Evolutionary conservation across 129 eudicot species (phyloP).

Genomic region (Gnaphalium uliginosum): DNA sequence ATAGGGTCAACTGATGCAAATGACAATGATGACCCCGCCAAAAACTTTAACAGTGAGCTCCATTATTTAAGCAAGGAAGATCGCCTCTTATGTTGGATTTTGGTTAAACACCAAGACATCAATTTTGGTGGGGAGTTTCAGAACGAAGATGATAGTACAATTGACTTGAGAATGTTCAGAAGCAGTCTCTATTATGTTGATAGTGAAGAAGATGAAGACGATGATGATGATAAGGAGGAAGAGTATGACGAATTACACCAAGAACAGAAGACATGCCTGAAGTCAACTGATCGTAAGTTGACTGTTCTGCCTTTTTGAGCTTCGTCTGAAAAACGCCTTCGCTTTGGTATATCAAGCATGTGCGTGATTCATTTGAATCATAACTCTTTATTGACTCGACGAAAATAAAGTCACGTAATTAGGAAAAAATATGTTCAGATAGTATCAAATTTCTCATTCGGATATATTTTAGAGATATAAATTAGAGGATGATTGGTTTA

Average conservation of each 20-base stretch:
- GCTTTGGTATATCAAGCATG: too few relatives aligned
- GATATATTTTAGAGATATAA: too few relatives aligned
- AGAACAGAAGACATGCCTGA: conserved; percentile 28
- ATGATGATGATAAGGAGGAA: conserved; percentile 52
- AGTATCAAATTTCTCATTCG: too few relatives aligned
- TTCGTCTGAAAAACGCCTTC: neutral
- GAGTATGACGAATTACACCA: conserved; percentile 31
- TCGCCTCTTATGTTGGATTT: conserved; percentile 85
- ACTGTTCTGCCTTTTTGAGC: conserved; percentile 14
- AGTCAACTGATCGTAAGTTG: conserved; percentile 14
- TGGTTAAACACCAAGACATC: conserved; percentile 74
- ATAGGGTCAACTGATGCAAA: conserved; percentile 83
- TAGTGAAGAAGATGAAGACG: conserved; percentile 39
- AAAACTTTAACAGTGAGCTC: conserved; percentile 76
- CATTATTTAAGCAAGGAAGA: conserved; percentile 89
- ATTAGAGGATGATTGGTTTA: too few relatives aligned
- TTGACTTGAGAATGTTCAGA: conserved; percentile 44
- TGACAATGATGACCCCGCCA: conserved; percentile 98
- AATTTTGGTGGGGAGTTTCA: conserved; percentile 42
- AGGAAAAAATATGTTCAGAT: too few relatives aligned
- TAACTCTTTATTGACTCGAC: too few relatives aligned
- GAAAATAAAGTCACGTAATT: too few relatives aligned
- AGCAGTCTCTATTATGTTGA: conserved; percentile 38
- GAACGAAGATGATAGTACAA: conserved; percentile 34
- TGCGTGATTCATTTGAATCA: too few relatives aligned